These are phyloP conservation scores for Epicoccum sorghinum DNA, from an alignment of 2,329 filamentous ascomycete genomes.

Conservation along the genomic window DNA sequence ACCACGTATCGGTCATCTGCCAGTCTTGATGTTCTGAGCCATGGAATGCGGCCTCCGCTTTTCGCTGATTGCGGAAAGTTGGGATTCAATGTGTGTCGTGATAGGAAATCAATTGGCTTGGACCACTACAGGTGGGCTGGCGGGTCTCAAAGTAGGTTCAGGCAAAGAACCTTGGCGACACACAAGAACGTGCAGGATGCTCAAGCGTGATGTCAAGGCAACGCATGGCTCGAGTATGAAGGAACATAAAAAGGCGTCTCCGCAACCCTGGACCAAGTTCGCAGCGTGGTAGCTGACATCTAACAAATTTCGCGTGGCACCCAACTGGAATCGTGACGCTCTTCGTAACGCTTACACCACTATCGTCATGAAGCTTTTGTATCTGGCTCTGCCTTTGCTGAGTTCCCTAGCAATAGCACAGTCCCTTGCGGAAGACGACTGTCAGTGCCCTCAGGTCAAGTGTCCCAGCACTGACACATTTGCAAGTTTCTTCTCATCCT, in stretches of 20 bases:
- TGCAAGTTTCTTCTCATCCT: conserved; percentile 17
- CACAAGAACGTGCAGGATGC: conserved; percentile 3
- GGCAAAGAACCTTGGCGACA: conserved; percentile 6
- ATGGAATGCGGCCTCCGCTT: conserved; percentile 9
- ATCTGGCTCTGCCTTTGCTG: conserved; percentile 26
- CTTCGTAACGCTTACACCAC: neutral
- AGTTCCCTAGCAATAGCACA: conserved; percentile 24
- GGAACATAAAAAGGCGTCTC: conserved; percentile 7
- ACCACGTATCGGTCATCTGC: conserved; percentile 11
- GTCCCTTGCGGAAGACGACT: conserved; percentile 16
- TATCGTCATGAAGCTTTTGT: conserved; percentile 29
- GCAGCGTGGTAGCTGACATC: neutral
- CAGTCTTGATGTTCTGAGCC: neutral
- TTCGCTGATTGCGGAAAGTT: neutral
- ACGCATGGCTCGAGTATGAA: conserved; percentile 2
- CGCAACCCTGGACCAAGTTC: neutral
- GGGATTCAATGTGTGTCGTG: neutral
- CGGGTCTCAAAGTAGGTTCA: neutral
- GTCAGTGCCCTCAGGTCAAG: conserved; percentile 37
- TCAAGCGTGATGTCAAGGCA: conserved; percentile 11
- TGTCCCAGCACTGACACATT: conserved; percentile 28
- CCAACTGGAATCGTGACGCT: neutral
- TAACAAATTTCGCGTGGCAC: neutral
- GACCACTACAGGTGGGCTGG: neutral
- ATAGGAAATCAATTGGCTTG: conserved; percentile 10